Conservation (phyloP, 805 yeast species). For the Candida boidinii region DNA sequence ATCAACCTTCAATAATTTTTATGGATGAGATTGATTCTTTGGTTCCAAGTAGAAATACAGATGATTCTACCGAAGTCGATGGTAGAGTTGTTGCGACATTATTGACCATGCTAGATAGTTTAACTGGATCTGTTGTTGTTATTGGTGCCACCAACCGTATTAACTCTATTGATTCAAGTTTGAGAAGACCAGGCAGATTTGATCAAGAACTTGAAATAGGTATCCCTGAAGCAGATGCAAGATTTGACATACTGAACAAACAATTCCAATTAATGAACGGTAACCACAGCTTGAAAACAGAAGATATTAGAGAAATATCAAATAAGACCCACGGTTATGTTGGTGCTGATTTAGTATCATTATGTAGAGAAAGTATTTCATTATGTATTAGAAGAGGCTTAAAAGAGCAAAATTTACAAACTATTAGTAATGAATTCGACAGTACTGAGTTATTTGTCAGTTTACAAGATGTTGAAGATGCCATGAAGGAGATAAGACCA, state of each 20-base stretch:
- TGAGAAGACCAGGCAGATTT: conserved; percentile 87
- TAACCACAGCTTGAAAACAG: conserved; percentile 39
- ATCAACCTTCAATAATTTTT: conserved; percentile 81
- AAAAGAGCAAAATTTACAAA: conserved; percentile 6
- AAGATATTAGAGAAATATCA: conserved; percentile 57
- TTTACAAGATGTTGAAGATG: conserved; percentile 53
- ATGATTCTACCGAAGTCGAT: conserved; percentile 87
- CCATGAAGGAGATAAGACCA: conserved; percentile 78
- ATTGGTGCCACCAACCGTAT: conserved; percentile 95
- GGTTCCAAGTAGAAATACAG: conserved; percentile 76
- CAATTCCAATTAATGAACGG: conserved; percentile 47
- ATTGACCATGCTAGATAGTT: conserved; percentile 72
- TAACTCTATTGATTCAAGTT: conserved; percentile 81
- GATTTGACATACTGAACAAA: conserved; percentile 62
- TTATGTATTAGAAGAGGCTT: conserved; percentile 63
- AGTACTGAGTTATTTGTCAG: conserved; percentile 34
- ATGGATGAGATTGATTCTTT: conserved; percentile 92
- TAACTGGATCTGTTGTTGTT: conserved; percentile 61
- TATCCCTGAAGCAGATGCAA: conserved; percentile 79
- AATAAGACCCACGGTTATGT: conserved; percentile 91
- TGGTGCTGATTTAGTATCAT: conserved; percentile 89
- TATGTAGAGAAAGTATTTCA: conserved; percentile 85
- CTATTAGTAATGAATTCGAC: conserved; percentile 12
- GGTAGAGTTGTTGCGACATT: conserved; percentile 85
- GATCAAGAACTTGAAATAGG: conserved; percentile 91